These are phyloP conservation scores for Batrachochytrium dendrobatidis DNA, from an alignment of 371 early-diverging fungal species.

Conservation along the genomic window DNA sequence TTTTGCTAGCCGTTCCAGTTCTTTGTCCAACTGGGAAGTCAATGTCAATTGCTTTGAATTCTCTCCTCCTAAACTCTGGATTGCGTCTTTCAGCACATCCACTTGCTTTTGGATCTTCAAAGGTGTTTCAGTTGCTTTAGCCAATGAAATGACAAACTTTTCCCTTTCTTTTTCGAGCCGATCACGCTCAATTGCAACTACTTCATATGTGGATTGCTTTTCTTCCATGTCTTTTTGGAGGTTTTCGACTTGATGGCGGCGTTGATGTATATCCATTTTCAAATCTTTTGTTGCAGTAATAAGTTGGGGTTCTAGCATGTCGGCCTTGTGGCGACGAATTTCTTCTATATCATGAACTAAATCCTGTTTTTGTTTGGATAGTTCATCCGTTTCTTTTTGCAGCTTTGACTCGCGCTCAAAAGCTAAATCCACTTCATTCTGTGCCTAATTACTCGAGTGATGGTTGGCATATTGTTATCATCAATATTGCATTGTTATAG, in stretches of 20 bases:
- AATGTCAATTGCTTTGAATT: constrained; percentile 43
- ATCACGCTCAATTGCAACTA: constrained; percentile 39
- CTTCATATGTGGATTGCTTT: constrained; percentile 40
- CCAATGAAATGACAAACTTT: constrained; percentile 33
- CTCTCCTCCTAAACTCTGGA: constrained; percentile 8
- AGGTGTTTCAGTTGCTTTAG: constrained; percentile 46
- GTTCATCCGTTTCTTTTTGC: constrained; percentile 39
- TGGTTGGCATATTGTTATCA: not conserved
- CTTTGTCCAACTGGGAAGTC: constrained; percentile 40
- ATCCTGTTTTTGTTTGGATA: constrained; percentile 24
- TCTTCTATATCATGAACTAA: constrained; percentile 47
- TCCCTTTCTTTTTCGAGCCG: constrained; percentile 45
- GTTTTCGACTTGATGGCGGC: constrained; percentile 49
- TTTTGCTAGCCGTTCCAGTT: constrained; percentile 39
- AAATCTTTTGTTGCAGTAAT: constrained; percentile 49
- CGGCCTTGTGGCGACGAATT: constrained; percentile 47
- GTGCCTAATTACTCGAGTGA: constrained; percentile 22
- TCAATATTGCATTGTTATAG: constrained; percentile 3
- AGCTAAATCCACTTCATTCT: constrained; percentile 47
- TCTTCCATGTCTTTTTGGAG: constrained; percentile 53
- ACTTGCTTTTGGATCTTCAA: constrained; percentile 31
- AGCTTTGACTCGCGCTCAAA: constrained; percentile 37
- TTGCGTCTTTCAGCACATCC: constrained; percentile 21
- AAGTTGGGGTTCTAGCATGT: constrained; percentile 55
- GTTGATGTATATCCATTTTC: constrained; percentile 47